Percentiles rank a stretch among this genome's conserved stretches.
Conservation (phyloP, 2,329 filamentous ascomycete species). For the Monilinia fructicola region DNA sequence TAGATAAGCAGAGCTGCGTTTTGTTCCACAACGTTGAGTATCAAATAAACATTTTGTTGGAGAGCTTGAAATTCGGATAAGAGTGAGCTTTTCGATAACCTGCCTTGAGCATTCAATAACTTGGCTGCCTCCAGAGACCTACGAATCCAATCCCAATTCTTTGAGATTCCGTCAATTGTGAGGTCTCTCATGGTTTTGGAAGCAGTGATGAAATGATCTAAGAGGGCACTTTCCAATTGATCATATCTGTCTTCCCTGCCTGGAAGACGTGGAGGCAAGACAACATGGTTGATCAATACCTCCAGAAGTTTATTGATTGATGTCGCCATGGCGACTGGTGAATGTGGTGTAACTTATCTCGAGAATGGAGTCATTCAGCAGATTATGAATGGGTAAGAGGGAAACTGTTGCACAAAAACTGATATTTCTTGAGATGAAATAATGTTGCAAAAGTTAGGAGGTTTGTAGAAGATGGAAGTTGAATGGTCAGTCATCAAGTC, state of each 20-base stretch:
- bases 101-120: slow-evolving; percentile 25
- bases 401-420: background rate
- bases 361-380: background rate
- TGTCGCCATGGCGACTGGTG: slow-evolving; percentile 6
- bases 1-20: slow-evolving; percentile 44
- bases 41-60: slow-evolving; percentile 40
- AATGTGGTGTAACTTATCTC: background rate
- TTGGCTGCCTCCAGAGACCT: slow-evolving; percentile 25
- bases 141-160: slow-evolving; percentile 23
- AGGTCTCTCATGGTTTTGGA: slow-evolving; percentile 9
- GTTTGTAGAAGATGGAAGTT: background rate
- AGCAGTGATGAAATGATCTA: slow-evolving; percentile 24
- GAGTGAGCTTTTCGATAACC: slow-evolving; percentile 34
- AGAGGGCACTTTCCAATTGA: slow-evolving; percentile 20
- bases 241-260: slow-evolving; percentile 28
- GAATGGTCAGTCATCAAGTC: background rate
- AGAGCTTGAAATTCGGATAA: slow-evolving; percentile 38
- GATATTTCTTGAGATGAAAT: background rate
- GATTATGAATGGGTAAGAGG: background rate
- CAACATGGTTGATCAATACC: slow-evolving; percentile 31
- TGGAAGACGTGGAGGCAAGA: slow-evolving; percentile 30
- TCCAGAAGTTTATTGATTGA: slow-evolving; percentile 22
- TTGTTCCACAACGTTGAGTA: slow-evolving; percentile 49
- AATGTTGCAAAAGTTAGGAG: background rate
- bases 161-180: background rate